These are phyloP conservation scores for Annulohypoxylon moriforme DNA, from an alignment of 495 filamentous ascomycete species.

Conservation along the genomic window DNA sequence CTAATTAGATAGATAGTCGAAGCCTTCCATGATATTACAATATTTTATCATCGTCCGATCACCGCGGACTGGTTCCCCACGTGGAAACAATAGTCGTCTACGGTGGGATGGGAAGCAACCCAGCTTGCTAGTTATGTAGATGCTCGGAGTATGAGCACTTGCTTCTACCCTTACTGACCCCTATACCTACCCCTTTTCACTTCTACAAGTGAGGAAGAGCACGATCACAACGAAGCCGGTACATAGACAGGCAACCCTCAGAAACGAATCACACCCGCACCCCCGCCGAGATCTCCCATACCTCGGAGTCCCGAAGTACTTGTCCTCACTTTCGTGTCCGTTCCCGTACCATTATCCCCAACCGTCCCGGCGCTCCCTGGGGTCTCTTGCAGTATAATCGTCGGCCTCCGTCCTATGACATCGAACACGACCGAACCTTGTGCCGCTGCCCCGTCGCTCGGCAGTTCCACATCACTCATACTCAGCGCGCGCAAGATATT, in stretches of 20 bases:
- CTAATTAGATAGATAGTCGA: neutral
- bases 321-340: neutral
- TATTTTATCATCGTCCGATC: neutral
- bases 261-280: neutral
- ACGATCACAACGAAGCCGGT: neutral
- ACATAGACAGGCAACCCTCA: neutral
- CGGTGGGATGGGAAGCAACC: neutral
- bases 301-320: too few relatives aligned
- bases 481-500: slow-evolving; percentile 45
- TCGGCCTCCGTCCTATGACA: slow-evolving; percentile 38
- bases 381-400: slow-evolving; percentile 45
- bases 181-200: too few relatives aligned
- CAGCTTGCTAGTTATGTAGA: neutral
- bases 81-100: neutral
- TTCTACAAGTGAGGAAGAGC: too few relatives aligned
- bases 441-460: slow-evolving; percentile 3
- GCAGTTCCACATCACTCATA: slow-evolving; percentile 40
- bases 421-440: slow-evolving; percentile 36
- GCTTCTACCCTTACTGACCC: neutral
- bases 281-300: neutral
- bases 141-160: neutral
- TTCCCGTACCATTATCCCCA: neutral
- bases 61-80: neutral
- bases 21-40: neutral
- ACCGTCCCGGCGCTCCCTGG: neutral